Base-by-base conservation (phyloP, 139 green algal species). In the Volvox reticuliferus region DNA sequence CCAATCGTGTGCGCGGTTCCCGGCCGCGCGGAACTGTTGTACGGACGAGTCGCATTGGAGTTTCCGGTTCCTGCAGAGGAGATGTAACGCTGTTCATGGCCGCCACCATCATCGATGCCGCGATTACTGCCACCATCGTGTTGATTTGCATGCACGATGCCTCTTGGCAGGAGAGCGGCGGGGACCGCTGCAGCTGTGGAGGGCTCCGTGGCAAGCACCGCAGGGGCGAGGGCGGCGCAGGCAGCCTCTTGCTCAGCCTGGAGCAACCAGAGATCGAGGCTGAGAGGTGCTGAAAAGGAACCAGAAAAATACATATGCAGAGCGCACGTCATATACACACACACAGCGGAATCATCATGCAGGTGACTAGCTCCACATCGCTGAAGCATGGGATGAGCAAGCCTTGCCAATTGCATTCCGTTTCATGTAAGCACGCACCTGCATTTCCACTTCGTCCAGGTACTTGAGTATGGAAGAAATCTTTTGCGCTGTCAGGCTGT, bases 371-470 rank as follows among this genome's bases (percentile, higher is more conserved):
- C 44, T 14, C 9, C 44, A 5, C 9, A 55, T 55, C 44, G 44
- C 44, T 55, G 44, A 55, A 55, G 44, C 5, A 55, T 55, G 44
- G 44, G 44, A 55, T 55, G 44, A 55, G 44, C 44, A 55, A 9
- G 44, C 9, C 44, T n/a, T n/a, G n/a, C n/a, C n/a, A n/a, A n/a
- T n/a, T n/a, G n/a, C n/a, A 9, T 14, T 55, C 9, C 44, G 44
- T 5, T 5, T 55, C 44, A 5, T 9, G 44, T 55, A 55, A 55
- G 9, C 44, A 62, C 87, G 17, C 35, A 87, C 87, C 87, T 91
- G 85, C 71, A 89, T 55, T 76, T 96, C 93, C 19, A 95, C 92
- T 21, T 85, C 86, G 55, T 96, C 94, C 79, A 96, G 89, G 89
- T 91, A 96, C 24, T 82, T 84, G 61, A 96, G 67, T 78, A 96